Evolutionary conservation across 352 stramenopile genomes (phyloP).

Genomic region (Lagenidium sp.): DNA sequence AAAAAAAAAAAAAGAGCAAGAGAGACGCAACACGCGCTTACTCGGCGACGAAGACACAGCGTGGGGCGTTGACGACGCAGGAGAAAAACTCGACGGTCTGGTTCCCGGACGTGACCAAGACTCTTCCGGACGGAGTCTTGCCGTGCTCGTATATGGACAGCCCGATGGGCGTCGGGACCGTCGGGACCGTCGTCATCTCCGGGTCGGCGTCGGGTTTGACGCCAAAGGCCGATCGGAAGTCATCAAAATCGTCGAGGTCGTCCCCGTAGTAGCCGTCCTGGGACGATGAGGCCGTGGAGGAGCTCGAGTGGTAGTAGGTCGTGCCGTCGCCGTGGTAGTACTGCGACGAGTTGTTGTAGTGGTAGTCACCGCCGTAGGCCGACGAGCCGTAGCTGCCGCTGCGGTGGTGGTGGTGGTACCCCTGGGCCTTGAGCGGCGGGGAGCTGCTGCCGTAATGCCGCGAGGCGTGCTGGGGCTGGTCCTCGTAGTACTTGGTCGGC

Average conservation of each 20-base stretch:
- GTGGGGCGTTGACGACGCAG: slow-evolving; percentile 62
- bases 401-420: slow-evolving; percentile 4
- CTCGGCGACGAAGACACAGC: slow-evolving; percentile 58
- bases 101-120: slow-evolving; percentile 68
- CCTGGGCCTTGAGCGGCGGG: slow-evolving; percentile 15
- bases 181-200: slow-evolving; percentile 74
- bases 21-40: slow-evolving; percentile 18
- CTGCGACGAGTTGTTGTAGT: slow-evolving; percentile 23
- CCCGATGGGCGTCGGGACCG: slow-evolving; percentile 52
- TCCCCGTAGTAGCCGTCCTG: slow-evolving; percentile 73
- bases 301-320: slow-evolving; percentile 50
- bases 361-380: slow-evolving; percentile 29
- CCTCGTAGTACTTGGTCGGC: slow-evolving; percentile 12
- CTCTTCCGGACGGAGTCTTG: slow-evolving; percentile 70
- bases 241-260: slow-evolving; percentile 64
- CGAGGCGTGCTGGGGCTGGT: slow-evolving; percentile 1
- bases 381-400: background rate
- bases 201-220: slow-evolving; percentile 21
- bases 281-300: slow-evolving; percentile 66
- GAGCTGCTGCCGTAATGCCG: slow-evolving; percentile 13
- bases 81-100: slow-evolving; percentile 85
- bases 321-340: slow-evolving; percentile 28
- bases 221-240: slow-evolving; percentile 22
- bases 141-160: slow-evolving; percentile 68
- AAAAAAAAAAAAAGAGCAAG: background rate